These are phyloP conservation scores for Auricularia cornea DNA, from an alignment of 768 basidiomycete species.

Conservation along the genomic window DNA sequence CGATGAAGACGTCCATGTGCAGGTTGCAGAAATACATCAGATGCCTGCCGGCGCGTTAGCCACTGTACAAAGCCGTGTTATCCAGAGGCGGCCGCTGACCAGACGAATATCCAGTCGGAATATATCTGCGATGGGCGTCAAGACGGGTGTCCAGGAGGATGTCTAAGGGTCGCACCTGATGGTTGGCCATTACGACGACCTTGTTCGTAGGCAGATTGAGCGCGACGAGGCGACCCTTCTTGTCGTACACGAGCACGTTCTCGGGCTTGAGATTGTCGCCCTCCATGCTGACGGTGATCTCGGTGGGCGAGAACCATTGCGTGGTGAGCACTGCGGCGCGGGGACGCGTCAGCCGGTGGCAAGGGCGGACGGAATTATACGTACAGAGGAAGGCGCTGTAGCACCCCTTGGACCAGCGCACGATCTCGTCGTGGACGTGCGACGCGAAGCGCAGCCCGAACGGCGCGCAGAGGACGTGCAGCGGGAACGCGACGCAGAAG, in stretches of 20 bases:
- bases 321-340: constrained; percentile 56
- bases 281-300: constrained; percentile 65
- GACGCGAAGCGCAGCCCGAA: constrained; percentile 21
- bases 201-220: constrained; percentile 66
- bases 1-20: constrained; percentile 74
- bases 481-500: constrained; percentile 48
- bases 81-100: neutral
- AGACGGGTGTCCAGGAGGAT: neutral
- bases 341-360: constrained; percentile 2
- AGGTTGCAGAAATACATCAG: constrained; percentile 63
- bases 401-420: constrained; percentile 74
- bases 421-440: constrained; percentile 55
- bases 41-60: constrained; percentile 51
- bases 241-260: constrained; percentile 46
- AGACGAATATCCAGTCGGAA: neutral
- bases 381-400: constrained; percentile 69
- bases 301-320: constrained; percentile 76
- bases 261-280: constrained; percentile 47
- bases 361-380: constrained; percentile 18
- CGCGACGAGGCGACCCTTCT: constrained; percentile 44
- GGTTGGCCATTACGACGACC: constrained; percentile 82
- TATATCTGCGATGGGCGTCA: neutral
- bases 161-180: constrained; percentile 53
- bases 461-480: constrained; percentile 8
- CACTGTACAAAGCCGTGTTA: constrained; percentile 66